These are phyloP conservation scores for Penicillium digitatum DNA, from an alignment of 2,329 filamentous ascomycete genomes.

Conservation along the genomic window DNA sequence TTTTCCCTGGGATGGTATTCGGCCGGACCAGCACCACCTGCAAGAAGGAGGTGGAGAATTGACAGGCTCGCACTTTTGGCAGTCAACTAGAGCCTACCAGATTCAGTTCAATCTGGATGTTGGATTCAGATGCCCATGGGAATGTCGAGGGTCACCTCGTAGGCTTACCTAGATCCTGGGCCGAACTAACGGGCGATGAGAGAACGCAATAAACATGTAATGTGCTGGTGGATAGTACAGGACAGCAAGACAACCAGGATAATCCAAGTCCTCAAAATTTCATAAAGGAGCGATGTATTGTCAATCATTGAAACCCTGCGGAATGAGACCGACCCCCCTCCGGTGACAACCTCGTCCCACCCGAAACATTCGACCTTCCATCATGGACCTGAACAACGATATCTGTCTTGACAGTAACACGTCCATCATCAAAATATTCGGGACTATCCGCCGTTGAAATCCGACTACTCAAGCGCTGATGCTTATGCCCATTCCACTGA, in stretches of 20 bases:
- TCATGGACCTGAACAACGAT: slow-evolving; percentile 30
- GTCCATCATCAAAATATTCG: slow-evolving; percentile 9
- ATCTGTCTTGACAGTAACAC: slow-evolving; percentile 32
- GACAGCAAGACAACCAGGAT: neutral
- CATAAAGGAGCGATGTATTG: neutral
- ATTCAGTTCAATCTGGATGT: no score
- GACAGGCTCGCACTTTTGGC: no score
- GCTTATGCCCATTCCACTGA: slow-evolving; percentile 6
- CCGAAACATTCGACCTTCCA: slow-evolving; percentile 15
- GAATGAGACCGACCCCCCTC: slow-evolving; percentile 9
- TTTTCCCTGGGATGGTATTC: no score
- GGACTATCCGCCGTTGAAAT: slow-evolving; percentile 13
- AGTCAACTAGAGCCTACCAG: no score
- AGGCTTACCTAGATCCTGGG: no score
- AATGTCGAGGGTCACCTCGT: no score
- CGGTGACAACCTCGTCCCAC: slow-evolving; percentile 17
- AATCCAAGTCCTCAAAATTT: neutral
- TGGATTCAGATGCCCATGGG: no score
- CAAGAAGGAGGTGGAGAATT: no score
- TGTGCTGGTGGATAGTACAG: no score
- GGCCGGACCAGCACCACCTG: no score
- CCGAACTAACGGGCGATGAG: no score
- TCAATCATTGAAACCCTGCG: neutral
- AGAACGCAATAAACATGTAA: no score
- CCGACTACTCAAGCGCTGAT: slow-evolving; percentile 12